phyloP scores from a whole-genome alignment of 208 protist species.

The Vickermania ingenoplastis region DNA sequence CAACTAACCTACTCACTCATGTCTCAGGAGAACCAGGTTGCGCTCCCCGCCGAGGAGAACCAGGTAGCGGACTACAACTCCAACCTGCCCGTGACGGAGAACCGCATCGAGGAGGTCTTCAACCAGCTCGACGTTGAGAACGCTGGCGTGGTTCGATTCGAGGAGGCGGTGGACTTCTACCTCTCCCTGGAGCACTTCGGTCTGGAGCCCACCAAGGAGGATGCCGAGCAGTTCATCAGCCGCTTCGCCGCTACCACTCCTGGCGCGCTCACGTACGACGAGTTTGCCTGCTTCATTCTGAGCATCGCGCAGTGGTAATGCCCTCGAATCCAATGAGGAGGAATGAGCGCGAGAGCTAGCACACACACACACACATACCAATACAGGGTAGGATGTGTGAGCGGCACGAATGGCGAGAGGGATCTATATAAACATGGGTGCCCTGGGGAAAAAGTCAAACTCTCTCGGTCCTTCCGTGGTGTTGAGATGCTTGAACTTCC shows the following conservation, averaged over 20 bases:
- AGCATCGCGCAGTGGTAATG: conserved; percentile 33
- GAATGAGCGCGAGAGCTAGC: no score
- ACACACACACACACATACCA: no score
- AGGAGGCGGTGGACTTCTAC: conserved; percentile 31
- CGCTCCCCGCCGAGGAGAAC: conserved; percentile 8
- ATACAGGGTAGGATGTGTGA: no score
- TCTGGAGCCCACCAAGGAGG: conserved; percentile 26
- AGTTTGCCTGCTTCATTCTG: conserved; percentile 49
- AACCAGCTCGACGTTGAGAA: conserved; percentile 26
- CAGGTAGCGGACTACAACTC: conserved; percentile 45
- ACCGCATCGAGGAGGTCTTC: conserved; percentile 35
- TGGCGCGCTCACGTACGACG: conserved; percentile 32
- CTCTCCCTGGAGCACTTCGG: conserved; percentile 33
- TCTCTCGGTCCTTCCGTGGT: no score
- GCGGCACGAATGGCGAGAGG: no score
- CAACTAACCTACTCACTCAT: neutral
- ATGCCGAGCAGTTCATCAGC: conserved; percentile 20
- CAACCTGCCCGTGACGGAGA: conserved; percentile 32
- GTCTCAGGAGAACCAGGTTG: neutral
- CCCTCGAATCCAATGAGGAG: no score
- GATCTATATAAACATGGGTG: no score
- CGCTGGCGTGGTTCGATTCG: conserved; percentile 24
- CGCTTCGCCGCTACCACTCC: conserved; percentile 28
- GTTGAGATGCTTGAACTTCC: no score
- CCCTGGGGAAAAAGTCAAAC: no score